Conservation (phyloP, 1,284 basidiomycete genomes). For the Meripilus lineatus region DNA sequence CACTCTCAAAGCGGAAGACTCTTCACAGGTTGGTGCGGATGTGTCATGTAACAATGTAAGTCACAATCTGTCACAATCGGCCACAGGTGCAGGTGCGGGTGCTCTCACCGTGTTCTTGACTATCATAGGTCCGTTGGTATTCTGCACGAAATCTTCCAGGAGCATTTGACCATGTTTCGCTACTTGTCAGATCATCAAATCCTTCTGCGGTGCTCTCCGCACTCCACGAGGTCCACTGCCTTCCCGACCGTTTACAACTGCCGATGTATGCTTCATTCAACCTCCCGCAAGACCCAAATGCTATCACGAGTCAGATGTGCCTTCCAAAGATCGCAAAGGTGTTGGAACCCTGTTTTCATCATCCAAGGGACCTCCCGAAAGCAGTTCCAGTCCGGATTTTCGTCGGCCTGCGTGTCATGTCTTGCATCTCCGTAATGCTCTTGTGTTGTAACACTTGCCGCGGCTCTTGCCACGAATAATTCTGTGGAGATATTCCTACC, state of each 20-base stretch:
- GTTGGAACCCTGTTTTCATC: not conserved
- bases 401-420: slow-evolving; percentile 4
- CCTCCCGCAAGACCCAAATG: not conserved
- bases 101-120: too few species aligned
- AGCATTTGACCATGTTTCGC: too few species aligned
- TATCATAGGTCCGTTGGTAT: too few species aligned
- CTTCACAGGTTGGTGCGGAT: not conserved
- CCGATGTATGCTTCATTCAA: slow-evolving; percentile 1
- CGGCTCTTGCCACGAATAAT: too few species aligned
- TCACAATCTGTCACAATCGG: too few species aligned
- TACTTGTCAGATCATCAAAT: too few species aligned
- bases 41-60: too few species aligned
- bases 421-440: too few species aligned
- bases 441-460: too few species aligned
- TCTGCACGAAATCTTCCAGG: not conserved
- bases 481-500: not conserved
- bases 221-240: slow-evolving; percentile 1
- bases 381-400: slow-evolving; percentile 2
- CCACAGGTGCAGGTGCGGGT: too few species aligned
- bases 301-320: slow-evolving; percentile 2
- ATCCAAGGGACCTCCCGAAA: not conserved
- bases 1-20: not conserved
- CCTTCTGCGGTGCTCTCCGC: not conserved
- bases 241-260: not conserved
- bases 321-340: not conserved